Evolutionary conservation across 2,329 filamentous ascomycete genomes (phyloP).

Genomic region (Alternaria sp.): DNA sequence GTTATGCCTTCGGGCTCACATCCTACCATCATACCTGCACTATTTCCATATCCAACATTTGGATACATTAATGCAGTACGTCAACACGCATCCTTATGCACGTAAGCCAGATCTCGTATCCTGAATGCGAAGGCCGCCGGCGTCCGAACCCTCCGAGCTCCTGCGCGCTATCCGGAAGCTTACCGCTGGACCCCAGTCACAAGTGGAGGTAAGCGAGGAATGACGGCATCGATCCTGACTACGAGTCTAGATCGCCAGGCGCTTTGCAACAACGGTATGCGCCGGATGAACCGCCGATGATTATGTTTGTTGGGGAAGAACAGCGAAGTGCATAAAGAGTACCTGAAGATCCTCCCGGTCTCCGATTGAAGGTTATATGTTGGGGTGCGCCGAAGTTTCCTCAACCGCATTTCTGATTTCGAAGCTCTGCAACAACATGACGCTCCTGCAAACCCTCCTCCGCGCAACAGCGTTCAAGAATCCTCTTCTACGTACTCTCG

Average conservation of each 20-base stretch:
- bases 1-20: background rate
- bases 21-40: background rate
- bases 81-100: background rate
- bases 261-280: conserved; percentile 18
- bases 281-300: background rate
- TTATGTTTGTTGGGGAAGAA: background rate
- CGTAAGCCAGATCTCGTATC: background rate
- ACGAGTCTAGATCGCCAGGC: conserved; percentile 25
- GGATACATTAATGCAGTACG: background rate
- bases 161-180: background rate
- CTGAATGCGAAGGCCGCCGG: background rate
- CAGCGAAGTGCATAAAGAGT: background rate
- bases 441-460: conserved; percentile 58
- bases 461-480: conserved; percentile 66
- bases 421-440: conserved; percentile 18
- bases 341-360: background rate
- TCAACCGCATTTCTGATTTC: background rate
- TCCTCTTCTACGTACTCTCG: conserved; percentile 67
- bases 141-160: conserved; percentile 4
- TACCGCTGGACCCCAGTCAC: background rate
- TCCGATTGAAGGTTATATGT: background rate
- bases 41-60: background rate
- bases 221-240: conserved; percentile 40
- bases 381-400: background rate
- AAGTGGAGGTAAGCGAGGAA: conserved; percentile 8